A percentile compares a stretch with the other conserved stretches of the same genome.
These are phyloP conservation scores for Tirmania nivea DNA, from an alignment of 495 filamentous ascomycete species.

Conservation along the genomic window DNA sequence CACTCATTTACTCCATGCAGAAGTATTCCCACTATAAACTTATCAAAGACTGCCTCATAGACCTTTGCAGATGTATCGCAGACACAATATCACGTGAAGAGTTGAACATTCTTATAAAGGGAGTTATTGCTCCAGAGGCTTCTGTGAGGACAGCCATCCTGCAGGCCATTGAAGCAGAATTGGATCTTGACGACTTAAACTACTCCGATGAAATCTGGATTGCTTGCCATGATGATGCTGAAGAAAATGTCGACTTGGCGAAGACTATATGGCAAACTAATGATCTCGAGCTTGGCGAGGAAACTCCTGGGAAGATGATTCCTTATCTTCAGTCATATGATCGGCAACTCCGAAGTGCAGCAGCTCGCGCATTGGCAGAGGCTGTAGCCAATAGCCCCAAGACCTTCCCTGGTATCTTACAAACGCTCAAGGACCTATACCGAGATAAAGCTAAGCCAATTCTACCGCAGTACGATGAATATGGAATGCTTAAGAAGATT, in stretches of 20 bases:
- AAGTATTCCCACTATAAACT: slow-evolving; percentile 78
- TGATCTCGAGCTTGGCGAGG: slow-evolving; percentile 43
- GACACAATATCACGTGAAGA: slow-evolving; percentile 50
- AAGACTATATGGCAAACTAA: slow-evolving; percentile 88
- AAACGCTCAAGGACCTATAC: slow-evolving; percentile 45
- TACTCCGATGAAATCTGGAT: slow-evolving; percentile 88
- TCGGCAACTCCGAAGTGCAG: slow-evolving; percentile 57
- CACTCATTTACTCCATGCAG: slow-evolving; percentile 63
- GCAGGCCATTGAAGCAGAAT: slow-evolving; percentile 74
- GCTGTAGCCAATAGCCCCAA: slow-evolving; percentile 36
- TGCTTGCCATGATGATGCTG: slow-evolving; percentile 68
- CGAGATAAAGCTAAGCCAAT: slow-evolving; percentile 56
- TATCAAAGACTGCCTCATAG: slow-evolving; percentile 73
- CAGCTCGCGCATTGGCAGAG: slow-evolving; percentile 61
- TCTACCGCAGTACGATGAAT: slow-evolving; percentile 64
- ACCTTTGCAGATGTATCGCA: slow-evolving; percentile 59
- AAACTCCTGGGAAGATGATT: slow-evolving; percentile 42
- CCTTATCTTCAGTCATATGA: slow-evolving; percentile 63
- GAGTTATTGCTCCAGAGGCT: slow-evolving; percentile 52
- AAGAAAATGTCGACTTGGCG: slow-evolving; percentile 70
- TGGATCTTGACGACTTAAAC: slow-evolving; percentile 67
- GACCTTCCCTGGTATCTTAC: slow-evolving; percentile 35
- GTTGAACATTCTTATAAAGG: slow-evolving; percentile 45
- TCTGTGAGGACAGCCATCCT: slow-evolving; percentile 68
- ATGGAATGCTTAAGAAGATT: slow-evolving; percentile 73